These are phyloP conservation scores for Alternaria burnsii DNA, from an alignment of 2,329 filamentous ascomycete species.

Conservation along the genomic window DNA sequence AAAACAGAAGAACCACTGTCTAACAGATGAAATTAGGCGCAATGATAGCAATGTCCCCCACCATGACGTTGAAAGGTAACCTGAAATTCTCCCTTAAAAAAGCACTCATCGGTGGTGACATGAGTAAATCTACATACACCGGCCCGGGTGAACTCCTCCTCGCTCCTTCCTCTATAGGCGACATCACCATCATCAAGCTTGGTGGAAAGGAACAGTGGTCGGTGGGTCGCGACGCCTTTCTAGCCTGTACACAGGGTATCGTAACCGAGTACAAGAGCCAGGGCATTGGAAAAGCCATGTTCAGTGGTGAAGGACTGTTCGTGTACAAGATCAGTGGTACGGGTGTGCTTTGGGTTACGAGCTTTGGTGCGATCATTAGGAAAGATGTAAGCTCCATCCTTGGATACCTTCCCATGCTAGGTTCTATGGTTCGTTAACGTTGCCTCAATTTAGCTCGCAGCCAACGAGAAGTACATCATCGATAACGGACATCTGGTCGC, in stretches of 20 bases:
- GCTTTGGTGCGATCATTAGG: conserved; percentile 91
- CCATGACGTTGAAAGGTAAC: conserved; percentile 81
- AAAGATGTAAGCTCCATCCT: conserved; percentile 77
- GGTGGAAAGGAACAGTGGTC: conserved; percentile 79
- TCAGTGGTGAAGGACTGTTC: conserved; percentile 91
- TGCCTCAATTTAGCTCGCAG: conserved; percentile 2
- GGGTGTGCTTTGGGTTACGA: conserved; percentile 88
- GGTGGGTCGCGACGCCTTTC: conserved; percentile 84
- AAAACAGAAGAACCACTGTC: background rate
- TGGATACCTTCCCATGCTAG: background rate
- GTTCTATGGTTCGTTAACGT: background rate
- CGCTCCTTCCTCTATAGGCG: conserved; percentile 80
- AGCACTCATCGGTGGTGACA: conserved; percentile 81
- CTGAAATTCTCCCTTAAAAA: conserved; percentile 93
- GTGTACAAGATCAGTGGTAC: conserved; percentile 84
- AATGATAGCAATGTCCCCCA: conserved; percentile 95
- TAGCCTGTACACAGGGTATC: conserved; percentile 87
- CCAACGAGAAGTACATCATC: conserved; percentile 83
- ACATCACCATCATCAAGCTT: conserved; percentile 82
- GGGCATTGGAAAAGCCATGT: conserved; percentile 86
- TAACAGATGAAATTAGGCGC: conserved; percentile 61
- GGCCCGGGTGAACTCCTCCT: conserved; percentile 91
- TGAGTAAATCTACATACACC: conserved; percentile 80
- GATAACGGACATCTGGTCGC: conserved; percentile 94
- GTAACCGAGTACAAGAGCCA: conserved; percentile 88